phyloP scores from a whole-genome alignment of 2,329 filamentous ascomycete genomes.

The Xylaria sp. region DNA sequence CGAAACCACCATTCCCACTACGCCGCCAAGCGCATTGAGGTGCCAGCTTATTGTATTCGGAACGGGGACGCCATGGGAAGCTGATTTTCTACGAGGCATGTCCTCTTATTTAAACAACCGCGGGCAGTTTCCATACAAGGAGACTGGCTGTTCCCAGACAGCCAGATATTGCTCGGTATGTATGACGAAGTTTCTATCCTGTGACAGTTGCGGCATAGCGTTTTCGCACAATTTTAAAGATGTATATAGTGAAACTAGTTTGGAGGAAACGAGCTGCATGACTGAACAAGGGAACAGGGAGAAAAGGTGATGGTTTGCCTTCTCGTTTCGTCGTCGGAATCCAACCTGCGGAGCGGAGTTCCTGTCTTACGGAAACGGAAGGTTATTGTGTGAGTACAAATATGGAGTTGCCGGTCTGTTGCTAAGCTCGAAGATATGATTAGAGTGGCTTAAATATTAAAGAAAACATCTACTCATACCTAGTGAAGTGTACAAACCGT shows the following conservation, averaged over 20 bases:
- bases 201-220: background rate
- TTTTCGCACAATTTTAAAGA: background rate
- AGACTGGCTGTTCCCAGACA: background rate
- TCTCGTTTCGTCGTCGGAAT: constrained; percentile 8
- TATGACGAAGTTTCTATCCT: constrained; percentile 9
- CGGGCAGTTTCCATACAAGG: background rate
- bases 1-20: background rate
- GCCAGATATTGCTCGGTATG: constrained; percentile 2
- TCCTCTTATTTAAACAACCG: background rate
- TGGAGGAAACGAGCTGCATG: constrained; percentile 1
- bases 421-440: constrained; percentile 3
- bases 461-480: constrained; percentile 3
- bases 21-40: background rate
- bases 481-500: background rate
- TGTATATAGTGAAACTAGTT: background rate
- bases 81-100: background rate
- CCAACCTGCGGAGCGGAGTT: constrained; percentile 14
- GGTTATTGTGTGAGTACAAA: background rate
- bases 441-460: constrained; percentile 8
- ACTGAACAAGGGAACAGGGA: constrained; percentile 1
- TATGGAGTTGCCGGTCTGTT: constrained; percentile 11
- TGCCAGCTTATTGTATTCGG: background rate
- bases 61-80: background rate
- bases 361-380: constrained; percentile 21
- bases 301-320: background rate